Percentiles rank a stretch among this genome's conserved stretches.
Conservation (phyloP, 768 basidiomycete genomes). For the Dentipellis fragilis region DNA sequence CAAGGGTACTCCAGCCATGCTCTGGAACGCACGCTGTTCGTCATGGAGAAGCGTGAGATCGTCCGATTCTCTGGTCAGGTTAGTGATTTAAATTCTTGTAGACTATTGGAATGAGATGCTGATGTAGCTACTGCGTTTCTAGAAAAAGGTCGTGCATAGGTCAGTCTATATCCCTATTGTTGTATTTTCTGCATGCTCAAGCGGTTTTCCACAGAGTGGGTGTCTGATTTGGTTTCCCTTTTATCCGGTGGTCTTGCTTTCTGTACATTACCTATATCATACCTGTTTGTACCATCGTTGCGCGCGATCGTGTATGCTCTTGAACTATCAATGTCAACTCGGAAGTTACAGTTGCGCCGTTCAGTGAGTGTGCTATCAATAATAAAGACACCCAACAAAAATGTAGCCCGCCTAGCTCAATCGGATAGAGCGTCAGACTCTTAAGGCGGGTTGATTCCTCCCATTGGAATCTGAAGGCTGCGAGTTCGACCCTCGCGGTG, state of each 20-base stretch:
- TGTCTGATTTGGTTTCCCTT: constrained; percentile 4
- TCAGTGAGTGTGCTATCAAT: neutral
- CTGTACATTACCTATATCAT: neutral
- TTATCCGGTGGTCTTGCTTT: neutral
- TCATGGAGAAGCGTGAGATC: constrained; percentile 94
- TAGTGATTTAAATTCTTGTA: neutral
- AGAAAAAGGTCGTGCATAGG: constrained; percentile 17
- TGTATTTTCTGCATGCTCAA: neutral
- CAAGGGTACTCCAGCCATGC: constrained; percentile 89
- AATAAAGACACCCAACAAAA: neutral
- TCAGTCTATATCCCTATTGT: neutral
- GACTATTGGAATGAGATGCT: neutral
- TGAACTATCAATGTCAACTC: neutral
- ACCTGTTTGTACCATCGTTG: neutral
- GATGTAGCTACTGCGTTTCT: neutral
- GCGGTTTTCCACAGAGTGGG: constrained; percentile 7
- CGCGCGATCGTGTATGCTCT: too few relatives aligned
- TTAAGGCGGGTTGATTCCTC: constrained; percentile 21
- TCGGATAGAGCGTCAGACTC: constrained; percentile 62
- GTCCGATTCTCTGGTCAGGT: constrained; percentile 77
- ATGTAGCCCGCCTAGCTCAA: constrained; percentile 50
- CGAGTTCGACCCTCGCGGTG: constrained; percentile 45
- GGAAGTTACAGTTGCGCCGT: neutral
- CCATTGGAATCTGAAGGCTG: constrained; percentile 40
- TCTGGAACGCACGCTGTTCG: constrained; percentile 80